Conservation (phyloP, 345 rosid genomes). For the Lenwebbia sp. region DNA sequence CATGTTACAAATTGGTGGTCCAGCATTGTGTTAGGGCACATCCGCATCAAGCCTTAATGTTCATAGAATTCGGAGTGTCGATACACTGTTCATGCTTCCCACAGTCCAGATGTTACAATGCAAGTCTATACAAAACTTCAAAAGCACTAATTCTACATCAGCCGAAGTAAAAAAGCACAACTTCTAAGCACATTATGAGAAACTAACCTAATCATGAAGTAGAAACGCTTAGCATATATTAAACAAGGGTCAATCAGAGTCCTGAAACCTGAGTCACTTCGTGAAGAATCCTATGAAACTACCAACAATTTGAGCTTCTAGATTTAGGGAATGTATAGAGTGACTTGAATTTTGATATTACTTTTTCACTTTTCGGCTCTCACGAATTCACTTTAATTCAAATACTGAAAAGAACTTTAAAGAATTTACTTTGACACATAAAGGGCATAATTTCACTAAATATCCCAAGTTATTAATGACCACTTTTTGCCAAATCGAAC, state of each 20-base stretch:
- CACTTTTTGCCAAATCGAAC: not conserved
- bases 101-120: not conserved
- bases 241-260: no score
- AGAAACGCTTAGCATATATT: no score
- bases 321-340: not conserved
- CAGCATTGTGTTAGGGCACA: not conserved
- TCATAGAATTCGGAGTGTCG: not conserved
- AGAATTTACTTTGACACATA: not conserved
- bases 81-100: not conserved
- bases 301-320: not conserved
- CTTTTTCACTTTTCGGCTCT: not conserved
- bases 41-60: not conserved
- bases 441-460: not conserved
- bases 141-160: not conserved
- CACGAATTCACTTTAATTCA: not conserved
- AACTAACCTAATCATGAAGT: no score
- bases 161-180: not conserved
- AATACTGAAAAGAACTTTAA: not conserved
- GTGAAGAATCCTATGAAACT: not conserved
- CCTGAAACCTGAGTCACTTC: not conserved
- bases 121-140: not conserved
- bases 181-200: not conserved
- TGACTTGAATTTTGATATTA: not conserved
- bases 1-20: not conserved
- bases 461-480: not conserved